Percentiles rank a stretch among this genome's conserved stretches.
Evolutionary conservation across 2,329 filamentous ascomycete species (phyloP).

Genomic region (Didymella sp.): DNA sequence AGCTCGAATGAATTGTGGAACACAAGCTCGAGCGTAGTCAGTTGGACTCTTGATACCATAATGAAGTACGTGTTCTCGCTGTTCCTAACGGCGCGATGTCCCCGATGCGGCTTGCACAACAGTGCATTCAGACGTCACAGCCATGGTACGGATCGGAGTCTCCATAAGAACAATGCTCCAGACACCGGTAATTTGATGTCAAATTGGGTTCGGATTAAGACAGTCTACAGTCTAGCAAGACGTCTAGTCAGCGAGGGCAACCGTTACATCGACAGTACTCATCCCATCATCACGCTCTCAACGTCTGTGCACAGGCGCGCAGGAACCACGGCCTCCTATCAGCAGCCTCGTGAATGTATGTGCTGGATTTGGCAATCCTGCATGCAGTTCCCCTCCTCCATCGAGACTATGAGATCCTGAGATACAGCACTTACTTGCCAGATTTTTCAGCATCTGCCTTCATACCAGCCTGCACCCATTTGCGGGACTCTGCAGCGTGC

Average conservation of each 20-base stretch:
- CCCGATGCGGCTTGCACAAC: neutral
- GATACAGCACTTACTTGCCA: slow-evolving; percentile 37
- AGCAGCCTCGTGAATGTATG: neutral
- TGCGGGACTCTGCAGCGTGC: slow-evolving; percentile 57
- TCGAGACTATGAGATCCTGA: neutral
- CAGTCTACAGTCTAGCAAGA: slow-evolving; percentile 1
- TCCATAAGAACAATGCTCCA: neutral
- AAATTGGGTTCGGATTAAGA: neutral
- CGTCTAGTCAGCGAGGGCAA: neutral
- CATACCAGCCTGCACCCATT: slow-evolving; percentile 75
- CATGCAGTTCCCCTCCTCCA: neutral
- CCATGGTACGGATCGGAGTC: neutral
- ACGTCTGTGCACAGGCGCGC: neutral
- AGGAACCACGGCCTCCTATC: neutral
- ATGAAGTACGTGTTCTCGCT: neutral
- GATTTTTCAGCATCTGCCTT: slow-evolving; percentile 61
- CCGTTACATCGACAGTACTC: neutral
- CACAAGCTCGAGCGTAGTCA: neutral
- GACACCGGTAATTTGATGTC: neutral
- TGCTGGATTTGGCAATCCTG: neutral
- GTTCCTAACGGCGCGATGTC: neutral
- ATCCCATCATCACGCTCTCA: neutral
- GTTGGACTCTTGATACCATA: neutral
- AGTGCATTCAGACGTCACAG: neutral
- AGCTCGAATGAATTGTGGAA: neutral